These are phyloP conservation scores for Globisporangium cylindrosporum DNA, from an alignment of 352 stramenopile species.

Conservation along the genomic window DNA sequence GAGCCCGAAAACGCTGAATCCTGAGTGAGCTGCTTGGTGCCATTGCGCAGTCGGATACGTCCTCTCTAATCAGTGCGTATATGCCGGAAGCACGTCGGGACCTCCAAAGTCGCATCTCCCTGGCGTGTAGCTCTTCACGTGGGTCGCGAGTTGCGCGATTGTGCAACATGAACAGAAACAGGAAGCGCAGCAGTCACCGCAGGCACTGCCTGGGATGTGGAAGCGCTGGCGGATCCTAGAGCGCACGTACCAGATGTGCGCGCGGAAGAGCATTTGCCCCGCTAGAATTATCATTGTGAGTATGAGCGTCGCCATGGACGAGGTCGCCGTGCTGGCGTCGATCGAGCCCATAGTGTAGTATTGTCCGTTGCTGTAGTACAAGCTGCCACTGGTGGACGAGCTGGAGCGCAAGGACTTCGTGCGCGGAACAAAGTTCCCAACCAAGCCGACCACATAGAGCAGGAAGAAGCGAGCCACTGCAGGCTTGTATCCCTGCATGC, in stretches of 20 bases:
- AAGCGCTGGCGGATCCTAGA: neutral
- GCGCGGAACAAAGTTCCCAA: neutral
- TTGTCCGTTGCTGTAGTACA: neutral
- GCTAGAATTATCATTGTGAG: neutral
- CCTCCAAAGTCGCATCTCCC: neutral
- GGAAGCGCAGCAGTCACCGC: neutral
- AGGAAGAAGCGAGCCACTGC: constrained; percentile 11
- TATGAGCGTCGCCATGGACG: neutral
- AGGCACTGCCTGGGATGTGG: neutral
- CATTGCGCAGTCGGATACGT: too few relatives aligned
- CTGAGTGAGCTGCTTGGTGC: too few relatives aligned
- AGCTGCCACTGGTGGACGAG: neutral
- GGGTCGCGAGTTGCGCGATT: neutral
- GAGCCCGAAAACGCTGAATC: too few relatives aligned
- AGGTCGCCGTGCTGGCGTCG: neutral
- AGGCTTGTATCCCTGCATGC: constrained; percentile 11
- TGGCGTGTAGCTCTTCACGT: neutral
- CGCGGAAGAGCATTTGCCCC: neutral
- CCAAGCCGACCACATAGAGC: neutral
- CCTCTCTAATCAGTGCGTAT: neutral
- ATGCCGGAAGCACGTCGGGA: neutral
- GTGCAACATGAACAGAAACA: constrained; percentile 3
- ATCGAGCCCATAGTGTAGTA: neutral
- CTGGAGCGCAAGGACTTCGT: neutral
- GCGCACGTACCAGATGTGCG: neutral